Conservation (phyloP, 2,329 filamentous ascomycete species). For the Geosmithia putterillii region DNA sequence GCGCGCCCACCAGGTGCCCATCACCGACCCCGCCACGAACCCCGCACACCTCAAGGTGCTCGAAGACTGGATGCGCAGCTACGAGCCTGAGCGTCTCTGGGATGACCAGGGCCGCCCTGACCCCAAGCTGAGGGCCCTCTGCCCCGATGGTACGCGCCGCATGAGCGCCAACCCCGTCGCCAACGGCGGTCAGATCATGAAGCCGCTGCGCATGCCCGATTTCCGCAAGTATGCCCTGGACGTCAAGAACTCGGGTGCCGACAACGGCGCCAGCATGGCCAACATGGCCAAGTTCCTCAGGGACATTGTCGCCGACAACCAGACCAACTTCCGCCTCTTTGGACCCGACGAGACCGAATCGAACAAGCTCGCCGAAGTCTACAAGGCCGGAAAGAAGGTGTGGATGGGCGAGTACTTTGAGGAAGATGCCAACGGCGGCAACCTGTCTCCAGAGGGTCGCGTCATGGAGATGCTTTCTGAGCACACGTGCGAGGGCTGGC, state of each 20-base stretch:
- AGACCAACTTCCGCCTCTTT: conserved; percentile 59
- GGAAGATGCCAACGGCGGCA: conserved; percentile 63
- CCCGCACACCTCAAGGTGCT: conserved; percentile 53
- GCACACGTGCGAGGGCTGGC: conserved; percentile 69
- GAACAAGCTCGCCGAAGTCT: conserved; percentile 63
- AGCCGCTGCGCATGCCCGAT: conserved; percentile 56
- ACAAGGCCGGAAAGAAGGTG: conserved; percentile 64
- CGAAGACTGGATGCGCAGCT: conserved; percentile 67
- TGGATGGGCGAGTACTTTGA: conserved; percentile 72
- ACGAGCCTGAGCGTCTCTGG: conserved; percentile 63
- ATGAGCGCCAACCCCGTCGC: conserved; percentile 70
- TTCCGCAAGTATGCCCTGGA: conserved; percentile 56
- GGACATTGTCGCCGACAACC: conserved; percentile 54
- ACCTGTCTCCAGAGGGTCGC: conserved; percentile 53
- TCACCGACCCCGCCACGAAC: conserved; percentile 57
- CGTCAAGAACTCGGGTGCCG: conserved; percentile 45
- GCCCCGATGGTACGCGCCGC: conserved; percentile 51
- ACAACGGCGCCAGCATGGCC: conserved; percentile 50
- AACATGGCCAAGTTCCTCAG: conserved; percentile 57
- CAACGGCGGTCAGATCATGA: conserved; percentile 57
- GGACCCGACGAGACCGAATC: conserved; percentile 74
- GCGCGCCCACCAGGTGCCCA: conserved; percentile 67
- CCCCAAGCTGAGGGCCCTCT: conserved; percentile 48
- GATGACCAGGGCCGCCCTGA: conserved; percentile 50
- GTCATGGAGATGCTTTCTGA: conserved; percentile 82